Conservation (phyloP, 192 early-diverging fungal genomes). For the Jimgerdemannia lactiflua region DNA sequence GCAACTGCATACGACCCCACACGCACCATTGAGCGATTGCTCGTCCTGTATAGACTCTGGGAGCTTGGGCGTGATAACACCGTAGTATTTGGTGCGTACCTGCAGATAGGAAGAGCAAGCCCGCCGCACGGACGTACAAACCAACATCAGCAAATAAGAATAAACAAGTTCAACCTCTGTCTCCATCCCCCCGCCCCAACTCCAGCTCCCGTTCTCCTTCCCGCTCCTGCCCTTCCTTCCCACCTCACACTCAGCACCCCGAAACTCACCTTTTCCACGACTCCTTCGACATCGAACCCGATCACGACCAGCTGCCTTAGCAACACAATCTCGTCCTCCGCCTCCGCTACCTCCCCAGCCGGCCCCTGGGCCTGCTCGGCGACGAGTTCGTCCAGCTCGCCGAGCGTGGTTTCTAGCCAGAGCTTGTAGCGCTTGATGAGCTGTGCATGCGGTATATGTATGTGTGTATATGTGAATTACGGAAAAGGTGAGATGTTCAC, state of each 20-base stretch:
- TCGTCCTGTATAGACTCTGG: conserved; percentile 40
- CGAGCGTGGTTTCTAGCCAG: conserved; percentile 8
- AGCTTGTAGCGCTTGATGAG: conserved; percentile 23
- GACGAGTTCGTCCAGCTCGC: background rate
- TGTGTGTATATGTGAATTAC: background rate
- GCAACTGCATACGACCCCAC: background rate
- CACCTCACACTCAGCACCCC: background rate
- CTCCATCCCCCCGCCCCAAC: too few relatives aligned
- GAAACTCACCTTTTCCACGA: conserved; percentile 17
- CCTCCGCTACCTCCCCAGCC: background rate
- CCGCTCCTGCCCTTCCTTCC: too few relatives aligned
- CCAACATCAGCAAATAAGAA: background rate
- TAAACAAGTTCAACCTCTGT: too few relatives aligned
- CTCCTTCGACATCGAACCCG: conserved; percentile 36
- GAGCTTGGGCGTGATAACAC: conserved; percentile 39
- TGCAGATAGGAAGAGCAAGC: background rate
- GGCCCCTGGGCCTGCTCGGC: conserved; percentile 2
- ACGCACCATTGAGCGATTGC: conserved; percentile 39
- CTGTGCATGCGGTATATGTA: background rate
- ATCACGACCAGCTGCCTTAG: conserved; percentile 39
- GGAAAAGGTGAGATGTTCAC: too few relatives aligned
- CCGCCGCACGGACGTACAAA: background rate
- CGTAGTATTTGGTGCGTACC: background rate
- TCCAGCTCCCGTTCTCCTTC: too few relatives aligned
- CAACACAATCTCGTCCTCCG: conserved; percentile 13